Conservation (phyloP, 2,329 filamentous ascomycete genomes). For the Sclerotinia nivalis region DNA sequence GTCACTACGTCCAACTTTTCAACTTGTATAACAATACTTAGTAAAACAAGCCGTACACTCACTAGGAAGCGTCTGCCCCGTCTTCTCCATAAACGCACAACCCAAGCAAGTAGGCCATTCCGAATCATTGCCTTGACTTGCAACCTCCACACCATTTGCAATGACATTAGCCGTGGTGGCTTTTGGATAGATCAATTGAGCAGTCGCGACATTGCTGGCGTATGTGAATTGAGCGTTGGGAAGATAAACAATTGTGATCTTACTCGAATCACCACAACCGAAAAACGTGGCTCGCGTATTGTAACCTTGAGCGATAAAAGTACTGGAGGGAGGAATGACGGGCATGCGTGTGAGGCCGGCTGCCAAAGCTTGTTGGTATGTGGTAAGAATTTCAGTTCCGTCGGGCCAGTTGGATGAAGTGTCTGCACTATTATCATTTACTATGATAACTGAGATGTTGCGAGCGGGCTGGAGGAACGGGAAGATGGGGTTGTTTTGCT, state of each 20-base stretch:
- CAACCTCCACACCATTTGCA: slow-evolving; percentile 45
- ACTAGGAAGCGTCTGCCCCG: slow-evolving; percentile 38
- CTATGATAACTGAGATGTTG: slow-evolving; percentile 47
- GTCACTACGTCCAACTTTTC: not conserved
- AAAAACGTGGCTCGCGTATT: slow-evolving; percentile 45
- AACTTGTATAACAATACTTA: slow-evolving; percentile 43
- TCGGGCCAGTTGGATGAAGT: slow-evolving; percentile 45
- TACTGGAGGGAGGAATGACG: slow-evolving; percentile 43
- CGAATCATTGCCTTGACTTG: slow-evolving; percentile 40
- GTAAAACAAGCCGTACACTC: slow-evolving; percentile 46
- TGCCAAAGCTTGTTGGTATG: slow-evolving; percentile 32
- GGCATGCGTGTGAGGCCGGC: slow-evolving; percentile 46
- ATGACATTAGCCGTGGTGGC: slow-evolving; percentile 45
- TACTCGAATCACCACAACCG: slow-evolving; percentile 44
- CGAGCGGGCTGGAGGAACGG: slow-evolving; percentile 48
- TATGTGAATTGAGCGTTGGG: slow-evolving; percentile 47
- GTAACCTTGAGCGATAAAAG: slow-evolving; percentile 41
- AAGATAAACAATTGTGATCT: slow-evolving; percentile 39
- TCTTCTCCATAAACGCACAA: slow-evolving; percentile 46
- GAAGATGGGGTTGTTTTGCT: slow-evolving; percentile 51
- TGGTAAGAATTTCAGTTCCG: slow-evolving; percentile 45
- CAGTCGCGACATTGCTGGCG: slow-evolving; percentile 39
- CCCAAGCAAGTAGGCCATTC: slow-evolving; percentile 46
- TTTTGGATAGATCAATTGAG: slow-evolving; percentile 43
- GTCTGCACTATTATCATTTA: slow-evolving; percentile 49